A percentile compares a stretch with the other conserved stretches of the same genome.
Conservation (phyloP, 768 basidiomycete genomes). For the Russula ochroleuca region DNA sequence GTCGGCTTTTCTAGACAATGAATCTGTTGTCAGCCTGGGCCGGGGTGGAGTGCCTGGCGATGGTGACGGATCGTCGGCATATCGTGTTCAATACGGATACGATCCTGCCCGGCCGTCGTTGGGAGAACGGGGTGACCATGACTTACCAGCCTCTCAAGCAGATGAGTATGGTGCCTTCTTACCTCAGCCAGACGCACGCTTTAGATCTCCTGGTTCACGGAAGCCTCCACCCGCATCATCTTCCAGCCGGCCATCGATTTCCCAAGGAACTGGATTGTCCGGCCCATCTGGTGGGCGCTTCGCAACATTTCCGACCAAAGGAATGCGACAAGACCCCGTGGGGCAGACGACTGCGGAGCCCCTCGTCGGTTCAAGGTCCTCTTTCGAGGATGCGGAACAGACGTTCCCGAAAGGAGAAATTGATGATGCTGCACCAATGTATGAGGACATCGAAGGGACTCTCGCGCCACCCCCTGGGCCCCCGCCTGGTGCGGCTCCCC, state of each 20-base stretch:
- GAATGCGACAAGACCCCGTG: slow-evolving; percentile 30
- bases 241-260: not conserved
- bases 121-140: not conserved
- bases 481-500: slow-evolving; percentile 43
- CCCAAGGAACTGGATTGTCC: not conserved
- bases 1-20: not conserved
- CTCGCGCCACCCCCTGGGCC: slow-evolving; percentile 39
- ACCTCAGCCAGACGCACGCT: slow-evolving; percentile 4
- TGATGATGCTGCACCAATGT: slow-evolving; percentile 40
- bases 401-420: not conserved
- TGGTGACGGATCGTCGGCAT: not conserved
- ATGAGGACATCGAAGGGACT: slow-evolving; percentile 36
- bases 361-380: slow-evolving; percentile 22
- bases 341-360: slow-evolving; percentile 8
- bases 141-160: not conserved
- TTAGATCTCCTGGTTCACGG: not conserved
- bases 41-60: not conserved
- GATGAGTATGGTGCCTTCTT: slow-evolving; percentile 12
- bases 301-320: slow-evolving; percentile 62
- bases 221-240: not conserved
- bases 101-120: not conserved
- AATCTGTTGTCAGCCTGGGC: not conserved
- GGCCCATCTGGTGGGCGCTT: slow-evolving; percentile 47
- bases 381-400: slow-evolving; percentile 18
- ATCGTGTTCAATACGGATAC: not conserved